Percentiles rank a stretch among this genome's conserved stretches.
Evolutionary conservation across 495 filamentous ascomycete species (phyloP).

Genomic region (Sordaria brevicollis): DNA sequence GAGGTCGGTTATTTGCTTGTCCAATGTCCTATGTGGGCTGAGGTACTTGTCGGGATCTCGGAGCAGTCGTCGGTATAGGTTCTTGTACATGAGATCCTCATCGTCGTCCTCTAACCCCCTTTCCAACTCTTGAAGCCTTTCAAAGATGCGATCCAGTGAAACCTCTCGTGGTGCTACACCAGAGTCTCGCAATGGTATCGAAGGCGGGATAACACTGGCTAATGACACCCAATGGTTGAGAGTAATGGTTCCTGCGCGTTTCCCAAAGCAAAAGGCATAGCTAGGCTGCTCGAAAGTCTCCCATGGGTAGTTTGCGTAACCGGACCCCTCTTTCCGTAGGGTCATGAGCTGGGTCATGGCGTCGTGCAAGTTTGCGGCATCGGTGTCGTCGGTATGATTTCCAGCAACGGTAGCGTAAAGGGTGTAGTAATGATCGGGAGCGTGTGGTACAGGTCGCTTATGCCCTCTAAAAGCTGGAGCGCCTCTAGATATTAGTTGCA

Average conservation of each 20-base stretch:
- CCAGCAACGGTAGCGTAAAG: conserved; percentile 38
- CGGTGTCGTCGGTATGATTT: conserved; percentile 33
- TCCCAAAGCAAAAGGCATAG: conserved; percentile 48
- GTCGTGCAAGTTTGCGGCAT: conserved; percentile 34
- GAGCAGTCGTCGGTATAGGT: conserved; percentile 40
- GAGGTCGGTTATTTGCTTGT: conserved; percentile 58
- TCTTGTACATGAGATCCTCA: conserved; percentile 42
- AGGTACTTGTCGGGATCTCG: conserved; percentile 40
- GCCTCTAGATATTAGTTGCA: conserved; percentile 36
- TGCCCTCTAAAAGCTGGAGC: conserved; percentile 37
- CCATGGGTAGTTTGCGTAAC: conserved; percentile 41
- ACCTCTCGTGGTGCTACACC: conserved; percentile 43
- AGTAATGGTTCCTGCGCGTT: conserved; percentile 48
- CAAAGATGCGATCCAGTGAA: conserved; percentile 40
- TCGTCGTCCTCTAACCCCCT: conserved; percentile 46
- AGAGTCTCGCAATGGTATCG: conserved; percentile 39
- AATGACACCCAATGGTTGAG: conserved; percentile 47
- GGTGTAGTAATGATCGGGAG: conserved; percentile 38
- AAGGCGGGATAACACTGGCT: conserved; percentile 36
- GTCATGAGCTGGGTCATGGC: conserved; percentile 41
- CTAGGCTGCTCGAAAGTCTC: conserved; percentile 57
- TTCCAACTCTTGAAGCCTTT: conserved; percentile 46
- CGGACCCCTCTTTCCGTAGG: conserved; percentile 26
- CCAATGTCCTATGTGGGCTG: conserved; percentile 45
- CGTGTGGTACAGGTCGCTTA: conserved; percentile 35